These are phyloP conservation scores for Flaveria bidentis DNA, from an alignment of 129 eudicot genomes.

Conservation along the genomic window DNA sequence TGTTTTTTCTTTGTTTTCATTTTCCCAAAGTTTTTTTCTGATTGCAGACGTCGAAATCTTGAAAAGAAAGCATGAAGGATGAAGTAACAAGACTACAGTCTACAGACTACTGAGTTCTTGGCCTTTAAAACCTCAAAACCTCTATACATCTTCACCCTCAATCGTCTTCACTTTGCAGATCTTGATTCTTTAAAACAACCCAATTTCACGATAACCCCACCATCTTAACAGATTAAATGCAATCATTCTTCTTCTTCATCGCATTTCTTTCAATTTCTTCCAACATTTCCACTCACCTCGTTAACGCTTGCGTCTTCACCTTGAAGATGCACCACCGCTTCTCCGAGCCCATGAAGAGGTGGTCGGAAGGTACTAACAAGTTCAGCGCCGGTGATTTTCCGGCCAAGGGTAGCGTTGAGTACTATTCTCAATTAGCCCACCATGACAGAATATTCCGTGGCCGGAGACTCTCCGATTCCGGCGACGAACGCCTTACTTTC, in stretches of 20 bases:
- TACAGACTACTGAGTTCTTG: background rate
- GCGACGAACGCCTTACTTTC: conserved; percentile 56
- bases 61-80: background rate
- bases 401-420: conserved; percentile 61
- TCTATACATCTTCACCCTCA: conserved; percentile 22
- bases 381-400: conserved; percentile 50
- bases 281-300: conserved; percentile 20
- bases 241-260: conserved; percentile 31
- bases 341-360: conserved; percentile 66
- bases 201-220: conserved; percentile 9
- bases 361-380: conserved; percentile 43
- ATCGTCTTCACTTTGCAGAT: conserved; percentile 18
- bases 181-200: conserved; percentile 26
- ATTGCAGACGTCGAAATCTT: background rate
- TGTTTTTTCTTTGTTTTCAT: no score
- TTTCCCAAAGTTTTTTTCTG: no score
- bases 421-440: conserved; percentile 55
- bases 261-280: conserved; percentile 28
- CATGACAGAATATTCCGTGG: conserved; percentile 62
- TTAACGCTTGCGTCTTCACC: conserved; percentile 57
- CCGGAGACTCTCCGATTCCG: conserved; percentile 51
- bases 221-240: conserved; percentile 36
- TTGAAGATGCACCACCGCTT: conserved; percentile 89
- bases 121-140: conserved; percentile 25
- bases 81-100: background rate